These are phyloP conservation scores for Cinnamomum chago DNA, from an alignment of 164 flowering plant genomes.

Conservation along the genomic window DNA sequence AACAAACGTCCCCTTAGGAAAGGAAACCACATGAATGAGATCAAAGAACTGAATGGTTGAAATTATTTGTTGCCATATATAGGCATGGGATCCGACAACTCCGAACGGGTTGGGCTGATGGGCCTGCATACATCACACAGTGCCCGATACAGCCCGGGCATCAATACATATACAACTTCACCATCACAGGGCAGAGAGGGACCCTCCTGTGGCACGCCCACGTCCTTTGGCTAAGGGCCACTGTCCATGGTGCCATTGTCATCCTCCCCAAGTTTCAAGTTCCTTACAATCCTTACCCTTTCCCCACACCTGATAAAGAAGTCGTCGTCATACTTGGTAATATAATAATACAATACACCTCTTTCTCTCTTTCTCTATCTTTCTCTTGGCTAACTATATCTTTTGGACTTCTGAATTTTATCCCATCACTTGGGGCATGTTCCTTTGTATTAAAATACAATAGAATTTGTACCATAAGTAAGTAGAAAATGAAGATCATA, in stretches of 20 bases:
- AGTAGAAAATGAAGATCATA: too few relatives aligned
- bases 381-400: too few relatives aligned
- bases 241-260: conserved; percentile 70
- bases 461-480: too few relatives aligned
- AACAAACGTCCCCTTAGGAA: too few relatives aligned
- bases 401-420: too few relatives aligned
- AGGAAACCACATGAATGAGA: neutral
- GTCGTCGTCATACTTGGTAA: conserved; percentile 48
- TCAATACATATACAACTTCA: conserved; percentile 62
- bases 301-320: conserved; percentile 66
- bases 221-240: conserved; percentile 63
- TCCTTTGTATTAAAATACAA: too few relatives aligned
- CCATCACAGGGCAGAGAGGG: conserved; percentile 72
- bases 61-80: neutral
- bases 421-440: too few relatives aligned
- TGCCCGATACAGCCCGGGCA: conserved; percentile 73
- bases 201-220: conserved; percentile 81
- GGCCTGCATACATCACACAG: conserved; percentile 81
- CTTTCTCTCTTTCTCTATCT: too few relatives aligned
- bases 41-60: neutral
- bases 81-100: conserved; percentile 83
- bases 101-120: conserved; percentile 79
- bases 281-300: conserved; percentile 59
- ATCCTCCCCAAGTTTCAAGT: conserved; percentile 66
- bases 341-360: neutral